Percentiles rank a stretch among this genome's conserved stretches.
phyloP scores from a whole-genome alignment of 306 rosid genomes.

The Hippophae gyantsensis region DNA sequence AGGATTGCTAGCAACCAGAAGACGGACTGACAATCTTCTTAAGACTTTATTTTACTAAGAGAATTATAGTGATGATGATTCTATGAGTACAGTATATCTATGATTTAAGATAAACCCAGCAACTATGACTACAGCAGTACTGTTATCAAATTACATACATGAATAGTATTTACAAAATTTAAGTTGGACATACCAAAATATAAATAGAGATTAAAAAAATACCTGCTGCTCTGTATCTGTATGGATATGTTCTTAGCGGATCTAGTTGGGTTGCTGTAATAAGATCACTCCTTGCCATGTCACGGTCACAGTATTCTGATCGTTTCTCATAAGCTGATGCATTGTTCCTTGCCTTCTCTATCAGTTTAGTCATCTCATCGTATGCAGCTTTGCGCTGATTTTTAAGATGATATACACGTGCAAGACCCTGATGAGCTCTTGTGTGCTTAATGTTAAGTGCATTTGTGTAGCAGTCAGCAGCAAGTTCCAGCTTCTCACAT shows the following conservation, averaged over 20 bases:
- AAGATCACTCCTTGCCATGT: constrained; percentile 89
- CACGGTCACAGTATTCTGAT: constrained; percentile 88
- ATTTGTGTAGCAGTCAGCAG: constrained; percentile 82
- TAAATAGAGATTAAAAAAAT: constrained; percentile 14
- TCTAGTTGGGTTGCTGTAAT: constrained; percentile 66
- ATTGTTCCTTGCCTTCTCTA: constrained; percentile 71
- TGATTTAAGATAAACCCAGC: too few species aligned
- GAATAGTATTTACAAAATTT: constrained; percentile 13
- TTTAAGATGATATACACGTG: constrained; percentile 80
- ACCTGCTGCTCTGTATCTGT: constrained; percentile 97
- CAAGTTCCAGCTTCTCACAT: constrained; percentile 75
- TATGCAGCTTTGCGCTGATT: constrained; percentile 73
- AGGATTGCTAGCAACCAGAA: too few species aligned
- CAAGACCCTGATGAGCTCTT: constrained; percentile 89
- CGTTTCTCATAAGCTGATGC: constrained; percentile 94
- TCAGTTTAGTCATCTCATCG: constrained; percentile 90
- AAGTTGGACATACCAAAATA: not conserved
- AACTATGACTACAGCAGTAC: too few species aligned
- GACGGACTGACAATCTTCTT: too few species aligned
- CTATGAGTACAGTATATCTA: too few species aligned
- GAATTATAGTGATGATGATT: too few species aligned
- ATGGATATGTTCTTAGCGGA: constrained; percentile 85
- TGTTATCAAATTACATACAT: constrained; percentile 5
- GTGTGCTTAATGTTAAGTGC: constrained; percentile 90
- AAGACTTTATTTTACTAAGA: too few species aligned